A percentile compares a stretch with the other conserved stretches of the same genome.
Evolutionary conservation across 1,284 basidiomycete species (phyloP).

Genomic region (Schizophyllum commune): DNA sequence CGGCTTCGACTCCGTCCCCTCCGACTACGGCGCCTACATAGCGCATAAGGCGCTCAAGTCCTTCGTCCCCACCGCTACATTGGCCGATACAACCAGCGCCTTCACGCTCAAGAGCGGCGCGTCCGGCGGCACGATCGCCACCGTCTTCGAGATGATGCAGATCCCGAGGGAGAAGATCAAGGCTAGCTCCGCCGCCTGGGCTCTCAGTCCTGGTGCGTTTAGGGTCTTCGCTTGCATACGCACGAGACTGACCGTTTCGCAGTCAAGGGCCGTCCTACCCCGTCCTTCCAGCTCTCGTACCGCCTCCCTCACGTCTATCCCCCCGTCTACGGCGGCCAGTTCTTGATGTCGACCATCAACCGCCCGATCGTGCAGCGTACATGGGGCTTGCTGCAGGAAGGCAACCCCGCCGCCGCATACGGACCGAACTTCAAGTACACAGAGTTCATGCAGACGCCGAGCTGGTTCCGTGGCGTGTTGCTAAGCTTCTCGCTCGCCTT

Average conservation of each 20-base stretch:
- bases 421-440: conserved; percentile 67
- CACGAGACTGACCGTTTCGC: conserved; percentile 2
- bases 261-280: conserved; percentile 37
- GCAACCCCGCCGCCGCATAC: conserved; percentile 32
- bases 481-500: conserved; percentile 32
- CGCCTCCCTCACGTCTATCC: conserved; percentile 32
- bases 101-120: conserved; percentile 44
- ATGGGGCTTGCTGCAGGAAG: conserved; percentile 57
- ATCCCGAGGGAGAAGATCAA: conserved; percentile 31
- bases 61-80: conserved; percentile 16
- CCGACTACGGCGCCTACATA: conserved; percentile 56
- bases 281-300: conserved; percentile 35
- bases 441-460: conserved; percentile 52
- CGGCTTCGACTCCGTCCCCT: conserved; percentile 69
- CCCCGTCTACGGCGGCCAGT: conserved; percentile 47
- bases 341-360: conserved; percentile 59
- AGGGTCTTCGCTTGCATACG: neutral
- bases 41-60: conserved; percentile 35
- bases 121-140: conserved; percentile 67
- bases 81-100: conserved; percentile 34
- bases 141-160: conserved; percentile 43
- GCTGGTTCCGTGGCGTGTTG: conserved; percentile 34
- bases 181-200: conserved; percentile 29
- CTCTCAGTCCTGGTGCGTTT: conserved; percentile 47
- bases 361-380: conserved; percentile 69